A percentile compares a stretch with the other conserved stretches of the same genome.
phyloP scores from a whole-genome alignment of 129 eudicot species.

The carrot (Daucus carota) region DH1_v3.0 NC_030389.2:4544501-4545000 shows the following conservation, averaged over 20 bases:
- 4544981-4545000: conserved; percentile 80
- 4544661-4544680: not conserved
- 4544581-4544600: not conserved
- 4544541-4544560: not conserved
- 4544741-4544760: conserved; percentile 10
- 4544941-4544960: not conserved
- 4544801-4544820: conserved; percentile 75
- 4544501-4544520: not conserved
- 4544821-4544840: conserved; percentile 58
- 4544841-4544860: conserved; percentile 48
- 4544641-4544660: conserved; percentile 11
- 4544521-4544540: not conserved
- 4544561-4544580: not conserved
- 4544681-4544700: not conserved
- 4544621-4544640: conserved; percentile 11
- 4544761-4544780: too few species aligned
- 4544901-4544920: not conserved
- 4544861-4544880: conserved; percentile 36
- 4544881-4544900: conserved; percentile 1
- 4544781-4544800: conserved; percentile 58
- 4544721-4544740: conserved; percentile 14
- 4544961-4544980: not conserved
- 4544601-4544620: conserved; percentile 1
- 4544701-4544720: conserved; percentile 8
- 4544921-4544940: not conserved